A percentile compares a stretch with the other conserved stretches of the same genome.
Evolutionary conservation across 345 rosid genomes (phyloP).

Genomic region (Syzygium grande): DNA sequence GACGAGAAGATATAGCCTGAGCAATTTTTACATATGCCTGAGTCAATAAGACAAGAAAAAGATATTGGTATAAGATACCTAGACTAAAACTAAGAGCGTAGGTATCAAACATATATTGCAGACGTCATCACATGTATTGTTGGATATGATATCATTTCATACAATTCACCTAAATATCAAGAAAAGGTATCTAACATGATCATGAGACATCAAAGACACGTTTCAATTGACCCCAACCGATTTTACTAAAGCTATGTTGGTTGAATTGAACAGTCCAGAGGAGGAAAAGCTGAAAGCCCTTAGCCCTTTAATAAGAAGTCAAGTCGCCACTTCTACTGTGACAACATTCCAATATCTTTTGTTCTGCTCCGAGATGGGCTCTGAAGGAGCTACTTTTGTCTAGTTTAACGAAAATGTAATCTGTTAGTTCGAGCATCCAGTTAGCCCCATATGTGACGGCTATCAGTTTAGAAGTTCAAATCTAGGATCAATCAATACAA

Average conservation of each 20-base stretch:
- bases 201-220: background rate
- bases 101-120: background rate
- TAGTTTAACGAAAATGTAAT: background rate
- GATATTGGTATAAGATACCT: background rate
- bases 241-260: background rate
- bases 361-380: background rate
- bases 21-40: conserved; percentile 92
- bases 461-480: background rate
- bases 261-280: background rate
- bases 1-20: conserved; percentile 89
- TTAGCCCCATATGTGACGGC: background rate
- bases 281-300: background rate
- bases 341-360: background rate
- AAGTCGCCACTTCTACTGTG: background rate
- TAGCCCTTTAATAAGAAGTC: background rate
- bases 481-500: background rate
- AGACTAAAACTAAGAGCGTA: background rate
- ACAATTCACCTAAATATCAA: background rate
- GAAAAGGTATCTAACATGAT: background rate
- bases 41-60: conserved; percentile 7
- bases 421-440: background rate
- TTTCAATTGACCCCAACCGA: background rate
- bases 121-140: background rate
- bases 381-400: background rate
- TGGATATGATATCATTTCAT: background rate